Base-by-base conservation (phyloP, 2,329 filamentous ascomycete genomes). In the Colletotrichum graminicola region DNA sequence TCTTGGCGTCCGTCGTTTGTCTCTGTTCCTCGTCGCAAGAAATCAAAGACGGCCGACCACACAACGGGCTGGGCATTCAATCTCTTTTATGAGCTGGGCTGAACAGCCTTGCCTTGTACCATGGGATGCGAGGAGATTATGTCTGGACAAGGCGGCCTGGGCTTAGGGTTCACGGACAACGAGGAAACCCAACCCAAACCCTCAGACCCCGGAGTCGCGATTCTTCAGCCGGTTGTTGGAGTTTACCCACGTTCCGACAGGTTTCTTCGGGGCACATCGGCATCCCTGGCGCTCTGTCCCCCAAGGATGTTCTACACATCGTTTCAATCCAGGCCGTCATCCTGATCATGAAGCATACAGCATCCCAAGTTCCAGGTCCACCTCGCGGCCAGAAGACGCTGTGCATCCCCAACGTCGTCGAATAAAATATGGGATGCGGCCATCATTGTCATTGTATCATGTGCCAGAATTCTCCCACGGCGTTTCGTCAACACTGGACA, bases 81-180 rank as follows among this genome's bases (percentile, higher is more conserved):
- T 68, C 59, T 68, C 68, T 71, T 71, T 68, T 71, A 71, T 71
- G 57, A 49, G 36, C 29, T 39, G 51, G 52, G 21, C 49, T 16
- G 1, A 45, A 45, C 34, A 14, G 23, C 47, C 32, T 61, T n/a
- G 36, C 32, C 32, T 47, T 23, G 60, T 32, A n/a, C 41, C 47
- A 36, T 18, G 32, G 34, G 26, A 36, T 26, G 45, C 55, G 51
- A 62, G 43, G 41, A 21, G 12, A 16, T n/a, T 26, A 43, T 7
- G 12, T 43, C 36, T 60, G 43, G 21, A 34, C 16, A 49, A 32
- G 45, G 55, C 36, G 62, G 45, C 47, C 21, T 52, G 55, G 55
- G 34, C 39, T 26, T 34, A 47, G 34, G 59, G 47, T 41, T 63
- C 68, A 63, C 65, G 68, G 68, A 71, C 68, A 67, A 36, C 16